These are phyloP conservation scores for Juglanconis juglandina DNA, from an alignment of 2,329 filamentous ascomycete genomes.

Conservation along the genomic window DNA sequence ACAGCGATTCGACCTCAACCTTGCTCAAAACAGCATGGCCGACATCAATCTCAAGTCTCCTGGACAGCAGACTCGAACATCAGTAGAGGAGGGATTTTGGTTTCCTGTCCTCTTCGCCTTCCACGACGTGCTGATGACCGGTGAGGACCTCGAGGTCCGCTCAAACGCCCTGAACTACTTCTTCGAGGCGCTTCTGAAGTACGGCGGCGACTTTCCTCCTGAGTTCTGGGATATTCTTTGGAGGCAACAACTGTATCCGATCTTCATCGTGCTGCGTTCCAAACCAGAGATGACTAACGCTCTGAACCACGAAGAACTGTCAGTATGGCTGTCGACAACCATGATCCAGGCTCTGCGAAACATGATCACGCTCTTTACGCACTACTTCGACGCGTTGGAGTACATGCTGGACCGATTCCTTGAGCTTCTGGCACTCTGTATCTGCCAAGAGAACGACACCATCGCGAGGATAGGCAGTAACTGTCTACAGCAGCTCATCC, in stretches of 20 bases:
- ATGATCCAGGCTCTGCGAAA: conserved; percentile 98
- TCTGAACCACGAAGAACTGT: conserved; percentile 91
- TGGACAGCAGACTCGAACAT: conserved; percentile 69
- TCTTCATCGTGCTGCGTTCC: conserved; percentile 96
- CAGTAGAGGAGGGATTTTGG: conserved; percentile 96
- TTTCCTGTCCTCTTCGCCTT: conserved; percentile 98
- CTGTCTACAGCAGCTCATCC: conserved; percentile 90
- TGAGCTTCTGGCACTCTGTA: conserved; percentile 89
- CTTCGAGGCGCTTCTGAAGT: conserved; percentile 86
- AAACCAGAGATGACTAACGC: conserved; percentile 96
- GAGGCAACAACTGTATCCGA: conserved; percentile 94
- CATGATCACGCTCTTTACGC: conserved; percentile 98
- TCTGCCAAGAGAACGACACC: conserved; percentile 98
- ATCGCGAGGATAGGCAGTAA: conserved; percentile 98
- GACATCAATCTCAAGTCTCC: conserved; percentile 43
- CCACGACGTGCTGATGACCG: conserved; percentile 98
- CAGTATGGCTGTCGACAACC: conserved; percentile 97
- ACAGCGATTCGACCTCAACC: conserved; percentile 45
- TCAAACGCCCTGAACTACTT: conserved; percentile 91
- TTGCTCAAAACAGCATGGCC: conserved; percentile 32
- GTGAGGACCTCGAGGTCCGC: conserved; percentile 93
- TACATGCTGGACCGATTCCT: conserved; percentile 99
- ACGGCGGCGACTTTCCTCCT: conserved; percentile 84
- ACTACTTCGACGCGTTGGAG: conserved; percentile 93
- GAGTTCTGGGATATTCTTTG: conserved; percentile 99